Evolutionary conservation across 306 rosid genomes (phyloP).

Genomic region (Castanopsis chinensis): DNA sequence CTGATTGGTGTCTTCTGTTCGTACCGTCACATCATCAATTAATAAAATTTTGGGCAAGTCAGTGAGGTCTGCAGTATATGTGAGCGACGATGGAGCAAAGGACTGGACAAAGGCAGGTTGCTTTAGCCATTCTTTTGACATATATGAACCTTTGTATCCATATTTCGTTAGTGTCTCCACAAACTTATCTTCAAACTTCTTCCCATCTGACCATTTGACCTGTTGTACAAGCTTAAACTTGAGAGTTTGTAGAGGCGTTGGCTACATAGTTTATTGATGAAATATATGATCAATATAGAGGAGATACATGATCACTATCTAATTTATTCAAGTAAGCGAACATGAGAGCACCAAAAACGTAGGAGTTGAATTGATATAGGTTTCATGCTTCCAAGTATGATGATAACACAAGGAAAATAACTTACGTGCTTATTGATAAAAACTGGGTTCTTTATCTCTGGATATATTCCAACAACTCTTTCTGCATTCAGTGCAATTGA

Average conservation of each 20-base stretch:
- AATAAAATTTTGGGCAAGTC: conserved; percentile 71
- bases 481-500: conserved; percentile 75
- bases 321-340: too few relatives aligned
- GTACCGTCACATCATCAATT: conserved; percentile 53
- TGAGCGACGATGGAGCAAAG: conserved; percentile 87
- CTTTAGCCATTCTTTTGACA: conserved; percentile 79
- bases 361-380: not conserved
- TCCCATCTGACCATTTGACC: conserved; percentile 75
- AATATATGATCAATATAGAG: not conserved
- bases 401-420: conserved; percentile 18
- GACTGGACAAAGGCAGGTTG: conserved; percentile 85
- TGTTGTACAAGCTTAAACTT: conserved; percentile 22
- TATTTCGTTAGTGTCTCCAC: conserved; percentile 74
- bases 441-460: conserved; percentile 87
- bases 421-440: conserved; percentile 79
- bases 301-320: not conserved
- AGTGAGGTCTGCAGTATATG: conserved; percentile 58
- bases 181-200: conserved; percentile 79
- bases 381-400: too few relatives aligned
- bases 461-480: conserved; percentile 94
- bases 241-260: not conserved
- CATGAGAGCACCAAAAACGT: too few relatives aligned
- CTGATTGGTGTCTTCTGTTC: conserved; percentile 91
- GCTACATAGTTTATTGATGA: too few relatives aligned
- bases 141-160: conserved; percentile 80